Evolutionary conservation across 2,329 filamentous ascomycete species (phyloP).

Genomic region (Rugonectria rugulosa): DNA sequence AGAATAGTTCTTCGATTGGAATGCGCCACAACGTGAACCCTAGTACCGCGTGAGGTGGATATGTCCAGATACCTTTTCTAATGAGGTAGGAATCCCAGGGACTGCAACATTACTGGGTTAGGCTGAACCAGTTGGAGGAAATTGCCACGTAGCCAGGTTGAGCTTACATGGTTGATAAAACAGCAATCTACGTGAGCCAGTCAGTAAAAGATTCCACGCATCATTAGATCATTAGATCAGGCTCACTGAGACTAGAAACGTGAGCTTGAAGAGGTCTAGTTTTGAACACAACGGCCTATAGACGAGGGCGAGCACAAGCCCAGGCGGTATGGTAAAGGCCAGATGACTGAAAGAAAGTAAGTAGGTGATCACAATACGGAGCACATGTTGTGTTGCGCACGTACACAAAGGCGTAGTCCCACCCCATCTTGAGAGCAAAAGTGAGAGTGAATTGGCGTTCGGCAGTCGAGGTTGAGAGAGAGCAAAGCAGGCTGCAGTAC

Average conservation of each 20-base stretch:
- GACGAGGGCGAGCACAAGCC: slow-evolving; percentile 17
- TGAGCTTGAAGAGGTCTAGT: slow-evolving; percentile 28
- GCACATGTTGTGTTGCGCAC: slow-evolving; percentile 9
- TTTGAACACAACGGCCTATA: slow-evolving; percentile 27
- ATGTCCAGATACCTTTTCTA: slow-evolving; percentile 72
- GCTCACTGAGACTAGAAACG: slow-evolving; percentile 28
- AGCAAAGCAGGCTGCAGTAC: too few species aligned
- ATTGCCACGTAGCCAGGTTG: too few species aligned
- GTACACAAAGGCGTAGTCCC: slow-evolving; percentile 36
- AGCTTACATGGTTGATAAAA: slow-evolving; percentile 66
- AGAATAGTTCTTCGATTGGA: slow-evolving; percentile 77
- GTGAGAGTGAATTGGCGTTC: too few species aligned
- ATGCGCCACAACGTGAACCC: slow-evolving; percentile 70
- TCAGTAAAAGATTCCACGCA: accelerated
- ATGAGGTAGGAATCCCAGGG: slow-evolving; percentile 83
- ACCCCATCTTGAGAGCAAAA: slow-evolving; percentile 31
- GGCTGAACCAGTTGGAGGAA: neutral
- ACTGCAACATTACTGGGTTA: neutral
- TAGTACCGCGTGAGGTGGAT: slow-evolving; percentile 69
- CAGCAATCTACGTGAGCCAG: slow-evolving; percentile 50
- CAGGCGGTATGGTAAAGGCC: slow-evolving; percentile 34
- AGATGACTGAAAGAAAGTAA: slow-evolving; percentile 22
- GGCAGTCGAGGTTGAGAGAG: too few species aligned
- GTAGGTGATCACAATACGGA: neutral
- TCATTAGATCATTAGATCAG: too few species aligned